Conservation (phyloP, 2,329 filamentous ascomycete species). For the Cladosporium austrohemisphaericum region DNA sequence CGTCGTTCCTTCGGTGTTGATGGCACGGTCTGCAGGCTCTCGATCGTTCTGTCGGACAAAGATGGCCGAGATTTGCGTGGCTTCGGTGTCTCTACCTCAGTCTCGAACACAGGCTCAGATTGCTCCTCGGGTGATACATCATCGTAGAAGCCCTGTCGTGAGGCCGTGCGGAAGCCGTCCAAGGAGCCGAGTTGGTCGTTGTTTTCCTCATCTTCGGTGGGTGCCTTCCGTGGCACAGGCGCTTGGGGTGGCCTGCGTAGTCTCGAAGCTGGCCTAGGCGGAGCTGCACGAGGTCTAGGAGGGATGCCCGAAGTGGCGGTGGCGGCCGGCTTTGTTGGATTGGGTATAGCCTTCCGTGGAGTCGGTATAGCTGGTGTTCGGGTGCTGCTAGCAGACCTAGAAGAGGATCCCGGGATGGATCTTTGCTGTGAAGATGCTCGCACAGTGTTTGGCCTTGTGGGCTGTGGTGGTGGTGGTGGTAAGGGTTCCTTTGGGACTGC, state of each 20-base stretch:
- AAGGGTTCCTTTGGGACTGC: background rate
- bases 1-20: constrained; percentile 69
- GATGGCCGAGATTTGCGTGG: constrained; percentile 50
- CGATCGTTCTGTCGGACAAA: constrained; percentile 78
- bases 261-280: constrained; percentile 3
- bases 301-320: background rate
- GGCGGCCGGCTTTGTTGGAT: constrained; percentile 15
- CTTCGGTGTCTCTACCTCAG: constrained; percentile 6
- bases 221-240: background rate
- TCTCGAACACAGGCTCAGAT: constrained; percentile 8
- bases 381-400: constrained; percentile 6
- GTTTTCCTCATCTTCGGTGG: constrained; percentile 28
- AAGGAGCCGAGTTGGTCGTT: constrained; percentile 42
- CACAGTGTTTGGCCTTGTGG: constrained; percentile 2
- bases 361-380: constrained; percentile 8
- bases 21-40: constrained; percentile 74
- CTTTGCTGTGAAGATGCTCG: constrained; percentile 17
- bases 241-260: constrained; percentile 12
- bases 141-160: constrained; percentile 32
- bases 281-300: constrained; percentile 8
- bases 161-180: constrained; percentile 42
- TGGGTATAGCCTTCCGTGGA: constrained; percentile 16
- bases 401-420: constrained; percentile 12
- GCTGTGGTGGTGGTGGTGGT: background rate
- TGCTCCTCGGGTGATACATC: constrained; percentile 7